phyloP scores from a whole-genome alignment of 2,329 filamentous ascomycete species.

The Chrysoporthe puriensis region DNA sequence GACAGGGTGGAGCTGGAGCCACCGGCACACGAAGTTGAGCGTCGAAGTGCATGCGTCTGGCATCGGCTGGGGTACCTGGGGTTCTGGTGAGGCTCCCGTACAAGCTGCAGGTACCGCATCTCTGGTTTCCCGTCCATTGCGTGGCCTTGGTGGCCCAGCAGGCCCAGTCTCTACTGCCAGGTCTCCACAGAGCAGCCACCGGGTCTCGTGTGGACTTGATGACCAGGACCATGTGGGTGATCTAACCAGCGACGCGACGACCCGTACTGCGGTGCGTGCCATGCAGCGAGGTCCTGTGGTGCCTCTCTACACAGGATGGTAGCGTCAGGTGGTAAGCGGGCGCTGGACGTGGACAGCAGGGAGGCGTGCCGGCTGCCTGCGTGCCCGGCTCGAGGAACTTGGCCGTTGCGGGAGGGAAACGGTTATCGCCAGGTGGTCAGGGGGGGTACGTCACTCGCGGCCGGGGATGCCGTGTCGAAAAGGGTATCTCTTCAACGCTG shows the following conservation, averaged over 20 bases:
- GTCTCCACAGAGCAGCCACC: constrained; percentile 3
- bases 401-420: neutral
- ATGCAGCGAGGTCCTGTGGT: no score
- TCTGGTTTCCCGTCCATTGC: neutral
- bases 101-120: neutral
- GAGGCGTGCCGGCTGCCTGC: neutral
- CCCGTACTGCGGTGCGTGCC: no score
- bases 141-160: constrained; percentile 13
- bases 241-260: no score
- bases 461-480: constrained; percentile 15
- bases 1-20: neutral
- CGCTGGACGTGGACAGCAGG: no score
- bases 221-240: no score
- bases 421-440: constrained; percentile 6
- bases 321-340: no score
- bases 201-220: neutral
- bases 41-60: neutral
- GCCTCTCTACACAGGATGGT: no score
- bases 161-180: neutral
- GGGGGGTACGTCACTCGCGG: constrained; percentile 10
- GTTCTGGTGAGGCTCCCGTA: neutral
- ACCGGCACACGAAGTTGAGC: constrained; percentile 6
- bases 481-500: constrained; percentile 4
- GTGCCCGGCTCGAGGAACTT: neutral
- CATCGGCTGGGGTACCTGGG: neutral